Conservation (phyloP, 768 basidiomycete genomes). For the Gyrodon lividus region DNA sequence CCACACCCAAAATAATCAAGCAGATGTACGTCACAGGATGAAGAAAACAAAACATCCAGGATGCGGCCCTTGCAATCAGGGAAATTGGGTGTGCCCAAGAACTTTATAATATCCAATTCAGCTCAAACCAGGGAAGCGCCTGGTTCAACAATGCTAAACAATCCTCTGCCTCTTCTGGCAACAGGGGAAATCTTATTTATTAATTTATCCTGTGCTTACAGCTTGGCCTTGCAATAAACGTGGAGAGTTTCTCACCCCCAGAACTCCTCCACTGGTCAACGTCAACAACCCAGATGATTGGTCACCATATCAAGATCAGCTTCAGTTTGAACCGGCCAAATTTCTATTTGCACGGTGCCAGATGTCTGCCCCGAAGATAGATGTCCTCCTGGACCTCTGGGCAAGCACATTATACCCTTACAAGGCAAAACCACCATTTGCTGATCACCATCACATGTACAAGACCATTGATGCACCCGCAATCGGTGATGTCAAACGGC, state of each 20-base stretch:
- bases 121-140: too few species aligned
- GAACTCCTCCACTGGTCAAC: constrained; percentile 1
- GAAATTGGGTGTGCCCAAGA: too few species aligned
- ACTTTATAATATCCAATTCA: too few species aligned
- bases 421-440: constrained; percentile 24
- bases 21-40: too few species aligned
- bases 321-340: constrained; percentile 19
- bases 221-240: constrained; percentile 1
- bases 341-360: constrained; percentile 20
- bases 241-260: neutral
- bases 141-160: too few species aligned
- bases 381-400: constrained; percentile 20
- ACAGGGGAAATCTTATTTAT: neutral
- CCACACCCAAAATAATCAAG: too few species aligned
- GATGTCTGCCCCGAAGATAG: constrained; percentile 20
- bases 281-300: constrained; percentile 2
- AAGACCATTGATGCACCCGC: constrained; percentile 24
- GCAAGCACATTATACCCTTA: constrained; percentile 10
- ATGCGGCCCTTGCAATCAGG: too few species aligned
- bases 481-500: constrained; percentile 30
- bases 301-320: constrained; percentile 9
- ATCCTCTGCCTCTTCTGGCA: too few species aligned
- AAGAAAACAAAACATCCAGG: too few species aligned
- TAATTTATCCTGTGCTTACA: neutral
- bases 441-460: constrained; percentile 19